Evolutionary conservation across 164 flowering plant genomes (phyloP).

Genomic region (Magnolia sinica): DNA sequence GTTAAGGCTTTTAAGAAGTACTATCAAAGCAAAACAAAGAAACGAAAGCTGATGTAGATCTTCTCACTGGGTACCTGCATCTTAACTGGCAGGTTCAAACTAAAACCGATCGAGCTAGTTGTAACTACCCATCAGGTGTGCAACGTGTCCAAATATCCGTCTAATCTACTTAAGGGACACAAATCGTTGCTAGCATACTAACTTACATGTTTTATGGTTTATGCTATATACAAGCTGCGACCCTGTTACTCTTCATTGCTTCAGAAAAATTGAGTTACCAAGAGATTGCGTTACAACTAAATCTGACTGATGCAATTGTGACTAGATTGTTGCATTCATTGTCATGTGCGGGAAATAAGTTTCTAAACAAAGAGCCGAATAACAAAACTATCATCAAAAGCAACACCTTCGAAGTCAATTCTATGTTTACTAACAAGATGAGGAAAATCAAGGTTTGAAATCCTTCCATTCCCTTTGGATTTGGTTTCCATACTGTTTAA

Average conservation of each 20-base stretch:
- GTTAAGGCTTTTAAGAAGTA: not conserved
- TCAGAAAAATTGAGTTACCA: conserved; percentile 27
- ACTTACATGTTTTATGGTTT: not conserved
- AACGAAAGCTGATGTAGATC: not conserved
- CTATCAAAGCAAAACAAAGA: not conserved
- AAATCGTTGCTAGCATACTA: too few species aligned
- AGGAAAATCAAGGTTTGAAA: not conserved
- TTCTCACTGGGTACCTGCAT: not conserved
- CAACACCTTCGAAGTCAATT: not conserved
- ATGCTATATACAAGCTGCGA: not conserved
- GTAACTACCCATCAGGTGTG: not conserved
- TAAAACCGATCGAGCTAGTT: not conserved
- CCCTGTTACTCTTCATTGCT: conserved; percentile 18
- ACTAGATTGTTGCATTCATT: conserved; percentile 7
- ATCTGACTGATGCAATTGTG: conserved; percentile 21
- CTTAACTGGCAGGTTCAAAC: not conserved
- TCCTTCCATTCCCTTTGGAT: not conserved
- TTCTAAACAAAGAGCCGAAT: not conserved
- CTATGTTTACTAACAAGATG: not conserved
- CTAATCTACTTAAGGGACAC: not conserved
- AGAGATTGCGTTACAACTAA: conserved; percentile 17
- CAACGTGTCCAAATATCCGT: not conserved
- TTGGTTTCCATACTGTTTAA: not conserved
- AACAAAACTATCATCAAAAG: not conserved
- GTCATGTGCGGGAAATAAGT: not conserved